These are phyloP conservation scores for Colletotrichum cordylinicola DNA, from an alignment of 2,329 filamentous ascomycete genomes.

Conservation along the genomic window DNA sequence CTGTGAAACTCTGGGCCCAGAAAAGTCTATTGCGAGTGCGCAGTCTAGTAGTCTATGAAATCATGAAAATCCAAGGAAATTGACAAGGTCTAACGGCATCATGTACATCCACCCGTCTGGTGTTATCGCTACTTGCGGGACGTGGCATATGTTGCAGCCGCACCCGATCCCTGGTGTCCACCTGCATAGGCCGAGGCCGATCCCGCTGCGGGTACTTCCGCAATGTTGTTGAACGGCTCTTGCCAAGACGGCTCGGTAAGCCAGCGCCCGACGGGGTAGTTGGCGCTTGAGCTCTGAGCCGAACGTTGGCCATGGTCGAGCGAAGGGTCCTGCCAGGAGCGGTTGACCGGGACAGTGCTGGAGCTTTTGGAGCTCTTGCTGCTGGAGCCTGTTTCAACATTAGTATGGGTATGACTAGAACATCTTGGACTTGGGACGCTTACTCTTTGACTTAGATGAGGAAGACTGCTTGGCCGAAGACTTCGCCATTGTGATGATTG, in stretches of 20 bases:
- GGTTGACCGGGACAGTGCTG: conserved; percentile 3
- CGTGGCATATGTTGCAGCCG: conserved; percentile 7
- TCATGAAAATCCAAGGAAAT: not conserved
- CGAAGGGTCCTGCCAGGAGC: conserved; percentile 9
- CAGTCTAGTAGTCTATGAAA: not conserved
- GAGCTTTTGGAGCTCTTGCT: not conserved
- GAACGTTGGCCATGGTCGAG: not conserved
- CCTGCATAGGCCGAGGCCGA: not conserved
- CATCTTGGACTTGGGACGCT: not conserved
- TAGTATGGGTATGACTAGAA: not conserved
- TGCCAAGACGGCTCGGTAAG: conserved; percentile 15
- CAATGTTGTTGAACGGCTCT: conserved; percentile 17
- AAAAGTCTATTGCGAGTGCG: not conserved
- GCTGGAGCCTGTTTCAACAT: not conserved
- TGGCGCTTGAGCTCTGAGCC: not conserved
- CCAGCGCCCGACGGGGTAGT: conserved; percentile 2
- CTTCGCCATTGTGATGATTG: not conserved
- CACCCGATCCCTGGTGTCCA: not conserved
- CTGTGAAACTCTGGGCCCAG: not conserved
- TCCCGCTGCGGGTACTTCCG: conserved; percentile 10
- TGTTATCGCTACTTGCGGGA: conserved; percentile 4
- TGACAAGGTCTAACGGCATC: not conserved
- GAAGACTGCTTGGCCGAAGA: not conserved
- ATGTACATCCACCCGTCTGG: not conserved
- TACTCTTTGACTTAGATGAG: conserved; percentile 3